A percentile compares a stretch with the other conserved stretches of the same genome.
These are phyloP conservation scores for Collybia sp. DNA, from an alignment of 768 basidiomycete species.

Conservation along the genomic window DNA sequence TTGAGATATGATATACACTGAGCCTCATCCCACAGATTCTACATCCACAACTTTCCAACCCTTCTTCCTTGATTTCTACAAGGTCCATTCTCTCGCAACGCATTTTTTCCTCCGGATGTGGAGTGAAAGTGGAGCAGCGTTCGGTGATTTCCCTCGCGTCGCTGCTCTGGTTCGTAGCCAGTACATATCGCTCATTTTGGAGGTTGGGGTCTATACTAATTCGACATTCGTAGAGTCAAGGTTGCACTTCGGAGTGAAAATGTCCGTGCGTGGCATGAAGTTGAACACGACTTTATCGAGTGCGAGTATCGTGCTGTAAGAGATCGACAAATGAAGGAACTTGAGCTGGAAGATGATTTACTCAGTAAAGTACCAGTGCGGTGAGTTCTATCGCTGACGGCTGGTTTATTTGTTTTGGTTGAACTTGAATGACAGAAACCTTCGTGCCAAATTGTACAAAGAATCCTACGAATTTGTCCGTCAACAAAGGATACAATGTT, in stretches of 20 bases:
- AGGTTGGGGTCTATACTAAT: slow-evolving; percentile 3
- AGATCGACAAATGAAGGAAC: slow-evolving; percentile 85
- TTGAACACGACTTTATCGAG: slow-evolving; percentile 77
- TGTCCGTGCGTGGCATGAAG: slow-evolving; percentile 74
- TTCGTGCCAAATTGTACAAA: slow-evolving; percentile 81
- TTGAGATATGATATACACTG: slow-evolving; percentile 6
- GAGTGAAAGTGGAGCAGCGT: slow-evolving; percentile 79
- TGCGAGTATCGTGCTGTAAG: slow-evolving; percentile 83
- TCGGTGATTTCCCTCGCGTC: slow-evolving; percentile 74
- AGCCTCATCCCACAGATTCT: slow-evolving; percentile 46
- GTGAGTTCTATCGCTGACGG: slow-evolving; percentile 34
- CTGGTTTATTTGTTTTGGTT: slow-evolving; percentile 1
- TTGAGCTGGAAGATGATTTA: slow-evolving; percentile 85
- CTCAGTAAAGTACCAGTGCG: slow-evolving; percentile 81
- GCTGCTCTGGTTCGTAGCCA: slow-evolving; percentile 79
- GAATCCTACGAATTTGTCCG: slow-evolving; percentile 90
- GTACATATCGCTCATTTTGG: slow-evolving; percentile 38
- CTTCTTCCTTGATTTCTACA: slow-evolving; percentile 82
- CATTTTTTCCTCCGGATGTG: slow-evolving; percentile 92
- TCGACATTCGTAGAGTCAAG: slow-evolving; percentile 50
- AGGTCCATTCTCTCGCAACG: slow-evolving; percentile 75
- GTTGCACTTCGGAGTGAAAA: slow-evolving; percentile 73
- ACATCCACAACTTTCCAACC: slow-evolving; percentile 81
- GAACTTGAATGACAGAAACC: slow-evolving; percentile 46
- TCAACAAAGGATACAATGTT: slow-evolving; percentile 83